phyloP scores from a whole-genome alignment of 2,329 filamentous ascomycete genomes.

The Venturia nashicola region DNA sequence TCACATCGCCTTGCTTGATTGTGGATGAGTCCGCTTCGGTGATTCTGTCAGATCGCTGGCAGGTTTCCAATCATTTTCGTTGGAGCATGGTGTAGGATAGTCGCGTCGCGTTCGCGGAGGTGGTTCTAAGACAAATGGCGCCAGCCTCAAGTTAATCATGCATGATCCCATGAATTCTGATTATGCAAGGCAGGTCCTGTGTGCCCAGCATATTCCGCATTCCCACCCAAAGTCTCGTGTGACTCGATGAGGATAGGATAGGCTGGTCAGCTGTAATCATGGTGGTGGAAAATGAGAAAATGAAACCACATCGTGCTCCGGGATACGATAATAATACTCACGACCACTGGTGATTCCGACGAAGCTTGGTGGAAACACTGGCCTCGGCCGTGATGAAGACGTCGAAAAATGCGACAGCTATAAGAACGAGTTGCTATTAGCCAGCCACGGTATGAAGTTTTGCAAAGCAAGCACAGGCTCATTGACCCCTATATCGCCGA shows the following conservation, averaged over 20 bases:
- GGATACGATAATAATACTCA: background rate
- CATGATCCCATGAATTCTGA: background rate
- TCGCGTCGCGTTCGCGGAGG: background rate
- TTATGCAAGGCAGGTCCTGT: constrained; percentile 1
- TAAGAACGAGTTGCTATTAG: background rate
- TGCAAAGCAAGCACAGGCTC: background rate
- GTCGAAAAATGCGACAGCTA: background rate
- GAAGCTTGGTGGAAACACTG: background rate
- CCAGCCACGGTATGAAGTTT: background rate
- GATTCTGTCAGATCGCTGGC: background rate
- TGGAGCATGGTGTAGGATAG: background rate
- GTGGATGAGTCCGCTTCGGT: background rate
- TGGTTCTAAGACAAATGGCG: background rate
- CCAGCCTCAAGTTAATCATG: background rate
- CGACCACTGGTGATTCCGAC: background rate
- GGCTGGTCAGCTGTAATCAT: background rate
- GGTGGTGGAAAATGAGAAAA: background rate
- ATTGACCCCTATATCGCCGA: background rate
- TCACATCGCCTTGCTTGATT: background rate
- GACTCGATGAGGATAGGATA: background rate
- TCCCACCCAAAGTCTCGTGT: background rate
- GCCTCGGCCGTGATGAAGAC: background rate
- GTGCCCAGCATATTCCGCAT: background rate
- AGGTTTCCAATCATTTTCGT: background rate
- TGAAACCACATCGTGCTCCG: background rate